phyloP scores from a whole-genome alignment of 108 stramenopile genomes.

The Epipyxis sp. region DNA sequence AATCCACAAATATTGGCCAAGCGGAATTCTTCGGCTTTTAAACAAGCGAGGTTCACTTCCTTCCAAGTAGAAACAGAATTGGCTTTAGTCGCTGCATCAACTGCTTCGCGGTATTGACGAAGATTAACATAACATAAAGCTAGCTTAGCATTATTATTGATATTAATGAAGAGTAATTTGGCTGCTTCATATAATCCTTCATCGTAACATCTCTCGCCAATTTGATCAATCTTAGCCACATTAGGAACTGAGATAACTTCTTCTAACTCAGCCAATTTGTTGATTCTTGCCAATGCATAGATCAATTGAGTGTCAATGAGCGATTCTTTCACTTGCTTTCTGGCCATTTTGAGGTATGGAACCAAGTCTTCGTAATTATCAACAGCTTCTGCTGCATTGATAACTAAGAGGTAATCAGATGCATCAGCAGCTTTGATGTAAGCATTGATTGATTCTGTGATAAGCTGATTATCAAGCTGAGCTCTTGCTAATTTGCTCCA shows the following conservation, averaged over 20 bases:
- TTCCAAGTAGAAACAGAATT: constrained; percentile 98
- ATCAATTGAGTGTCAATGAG: constrained; percentile 96
- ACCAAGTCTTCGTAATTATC: constrained; percentile 90
- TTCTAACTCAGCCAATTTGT: constrained; percentile 92
- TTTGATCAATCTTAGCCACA: constrained; percentile 92
- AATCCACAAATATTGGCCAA: constrained; percentile 93
- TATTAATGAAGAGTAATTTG: constrained; percentile 89
- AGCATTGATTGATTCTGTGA: constrained; percentile 88
- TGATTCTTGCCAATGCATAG: constrained; percentile 91
- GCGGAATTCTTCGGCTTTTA: constrained; percentile 90
- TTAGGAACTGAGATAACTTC: constrained; percentile 94
- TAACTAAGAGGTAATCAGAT: constrained; percentile 87
- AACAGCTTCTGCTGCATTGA: constrained; percentile 84
- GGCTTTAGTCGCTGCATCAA: constrained; percentile 94
- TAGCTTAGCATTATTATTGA: constrained; percentile 99
- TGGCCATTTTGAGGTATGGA: constrained; percentile 97
- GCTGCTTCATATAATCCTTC: constrained; percentile 96
- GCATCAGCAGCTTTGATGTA: constrained; percentile 98
- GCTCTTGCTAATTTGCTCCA: constrained; percentile 98
- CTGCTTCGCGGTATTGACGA: constrained; percentile 95
- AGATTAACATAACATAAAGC: constrained; percentile 96
- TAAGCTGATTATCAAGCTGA: constrained; percentile 90
- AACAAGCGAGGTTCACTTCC: constrained; percentile 92
- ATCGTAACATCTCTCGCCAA: constrained; percentile 89
- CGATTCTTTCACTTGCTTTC: constrained; percentile 86